Conservation (phyloP, 164 flowering plant species). For the Euptelea pleiosperma region DNA sequence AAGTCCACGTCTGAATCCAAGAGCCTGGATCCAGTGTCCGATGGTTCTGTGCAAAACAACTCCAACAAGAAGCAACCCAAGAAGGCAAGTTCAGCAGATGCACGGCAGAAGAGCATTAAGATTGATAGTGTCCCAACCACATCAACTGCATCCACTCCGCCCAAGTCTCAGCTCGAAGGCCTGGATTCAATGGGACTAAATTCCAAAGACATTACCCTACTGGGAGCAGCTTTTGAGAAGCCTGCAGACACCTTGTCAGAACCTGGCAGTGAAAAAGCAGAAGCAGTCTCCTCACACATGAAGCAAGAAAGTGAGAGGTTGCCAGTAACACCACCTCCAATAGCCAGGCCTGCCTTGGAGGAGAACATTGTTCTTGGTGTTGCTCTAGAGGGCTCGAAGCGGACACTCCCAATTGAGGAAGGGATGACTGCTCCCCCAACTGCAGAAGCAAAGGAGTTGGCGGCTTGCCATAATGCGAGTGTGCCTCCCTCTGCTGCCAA, state of each 20-base stretch:
- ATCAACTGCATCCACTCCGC: conserved; percentile 7
- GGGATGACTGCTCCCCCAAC: conserved; percentile 34
- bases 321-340: conserved; percentile 23
- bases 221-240: conserved; percentile 13
- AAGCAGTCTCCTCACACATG: conserved; percentile 14
- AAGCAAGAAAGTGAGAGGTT: conserved; percentile 37
- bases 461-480: conserved; percentile 37
- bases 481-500: conserved; percentile 33
- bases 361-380: conserved; percentile 78
- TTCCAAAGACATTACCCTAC: conserved; percentile 14
- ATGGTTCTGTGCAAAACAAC: conserved; percentile 16
- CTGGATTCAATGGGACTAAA: conserved; percentile 15
- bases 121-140: conserved; percentile 2
- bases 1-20: conserved; percentile 14
- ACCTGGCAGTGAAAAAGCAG: conserved; percentile 20
- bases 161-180: conserved; percentile 14
- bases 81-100: conserved; percentile 26
- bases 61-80: conserved; percentile 31
- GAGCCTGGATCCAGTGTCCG: conserved; percentile 6
- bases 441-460: conserved; percentile 50
- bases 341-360: conserved; percentile 40
- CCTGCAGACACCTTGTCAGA: conserved; percentile 20
- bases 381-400: conserved; percentile 67
- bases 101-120: conserved; percentile 19
- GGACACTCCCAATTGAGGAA: conserved; percentile 87